Base-by-base conservation (phyloP, 2,329 filamentous ascomycete species). In the Fusarium robinianum region DNA sequence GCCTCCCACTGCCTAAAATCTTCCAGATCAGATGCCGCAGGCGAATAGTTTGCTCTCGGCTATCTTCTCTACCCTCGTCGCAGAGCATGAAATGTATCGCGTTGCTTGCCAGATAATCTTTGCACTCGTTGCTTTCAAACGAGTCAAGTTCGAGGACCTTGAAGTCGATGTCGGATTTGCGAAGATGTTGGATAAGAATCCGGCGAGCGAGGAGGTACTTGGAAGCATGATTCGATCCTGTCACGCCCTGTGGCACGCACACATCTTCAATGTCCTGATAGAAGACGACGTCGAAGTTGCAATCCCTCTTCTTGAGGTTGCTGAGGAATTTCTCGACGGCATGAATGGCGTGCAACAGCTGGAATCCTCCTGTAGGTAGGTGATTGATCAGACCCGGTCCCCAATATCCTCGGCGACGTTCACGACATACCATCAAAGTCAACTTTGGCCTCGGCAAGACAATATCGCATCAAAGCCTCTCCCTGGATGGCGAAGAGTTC, bases 401-500 rank as follows among this genome's bases (percentile, higher is more conserved):
- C n/a, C n/a, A n/a, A n/a, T n/a, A n/a, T n/a, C n/a, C n/a, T n/a
- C n/a, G n/a, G n/a, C n/a, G n/a, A n/a, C n/a, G n/a, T n/a, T n/a
- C n/a, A n/a, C n/a, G n/a, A 41, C 64, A 46, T 65, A 78, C 75
- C 64, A 40, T 76, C 57, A 53, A 87, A 86, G 59, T 90, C 83
- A 26, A 90, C 77, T 15, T 77, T 72, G 8, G 76, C 70, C 52
- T 85, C 75, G n/a, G 71, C 68, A 33, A 90, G 78, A 57, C 79
- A 84, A 45, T 86, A 69, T 6, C 81, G 69, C 8, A 90, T 69
- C n/a, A 90, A 65, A 1, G 85, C 85, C 58, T 91, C 85, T 19
- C 86, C 86, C 52, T 90, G 84, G 19, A 90, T 77, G 15, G 85
- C 70, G 62, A 90, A 90, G 8, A 85, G 73, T 61, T 89, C 86